A percentile compares a stretch with the other conserved stretches of the same genome.
Conservation (phyloP, 2,329 filamentous ascomycete species). For the Colletotrichum sojae region DNA sequence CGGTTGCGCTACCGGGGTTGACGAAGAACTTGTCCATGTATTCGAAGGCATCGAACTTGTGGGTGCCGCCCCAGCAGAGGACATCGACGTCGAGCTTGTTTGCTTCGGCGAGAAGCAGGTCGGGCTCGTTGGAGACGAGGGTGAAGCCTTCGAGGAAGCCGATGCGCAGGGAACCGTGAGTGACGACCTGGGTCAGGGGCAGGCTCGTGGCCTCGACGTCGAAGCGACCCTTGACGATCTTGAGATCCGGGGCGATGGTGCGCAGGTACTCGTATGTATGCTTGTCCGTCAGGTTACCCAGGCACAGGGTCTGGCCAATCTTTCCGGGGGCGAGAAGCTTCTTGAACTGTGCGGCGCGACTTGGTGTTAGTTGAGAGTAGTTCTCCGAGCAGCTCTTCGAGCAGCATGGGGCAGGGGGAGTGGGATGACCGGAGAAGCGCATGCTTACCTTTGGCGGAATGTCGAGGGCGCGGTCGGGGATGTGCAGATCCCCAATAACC, state of each 20-base stretch:
- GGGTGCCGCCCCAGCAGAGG: conserved; percentile 77
- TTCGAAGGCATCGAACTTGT: conserved; percentile 79
- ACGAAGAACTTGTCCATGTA: conserved; percentile 83
- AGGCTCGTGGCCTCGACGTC: conserved; percentile 77
- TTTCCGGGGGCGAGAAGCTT: conserved; percentile 88
- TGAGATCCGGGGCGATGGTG: conserved; percentile 79
- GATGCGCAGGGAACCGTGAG: conserved; percentile 75
- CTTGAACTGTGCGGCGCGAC: conserved; percentile 73
- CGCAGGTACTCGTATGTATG: conserved; percentile 86
- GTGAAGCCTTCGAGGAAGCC: conserved; percentile 79
- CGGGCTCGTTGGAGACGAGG: conserved; percentile 76
- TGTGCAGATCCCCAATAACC: conserved; percentile 93
- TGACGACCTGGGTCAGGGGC: conserved; percentile 76
- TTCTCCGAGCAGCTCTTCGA: conserved; percentile 4
- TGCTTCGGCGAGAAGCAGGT: conserved; percentile 76
- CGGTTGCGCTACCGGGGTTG: conserved; percentile 77
- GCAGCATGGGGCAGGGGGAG: conserved; percentile 22
- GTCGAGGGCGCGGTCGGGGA: conserved; percentile 91
- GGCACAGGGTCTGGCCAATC: conserved; percentile 85
- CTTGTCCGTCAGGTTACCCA: conserved; percentile 85
- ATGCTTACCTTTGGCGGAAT: conserved; percentile 85
- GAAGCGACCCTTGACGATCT: conserved; percentile 77
- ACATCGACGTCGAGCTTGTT: conserved; percentile 79
- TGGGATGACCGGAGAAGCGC: conserved; percentile 1
- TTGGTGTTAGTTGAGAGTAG: conserved; percentile 27